Percentiles rank a stretch among this genome's conserved stretches.
Evolutionary conservation across 2,329 filamentous ascomycete species (phyloP).

Genomic region (Fusarium sp.): DNA sequence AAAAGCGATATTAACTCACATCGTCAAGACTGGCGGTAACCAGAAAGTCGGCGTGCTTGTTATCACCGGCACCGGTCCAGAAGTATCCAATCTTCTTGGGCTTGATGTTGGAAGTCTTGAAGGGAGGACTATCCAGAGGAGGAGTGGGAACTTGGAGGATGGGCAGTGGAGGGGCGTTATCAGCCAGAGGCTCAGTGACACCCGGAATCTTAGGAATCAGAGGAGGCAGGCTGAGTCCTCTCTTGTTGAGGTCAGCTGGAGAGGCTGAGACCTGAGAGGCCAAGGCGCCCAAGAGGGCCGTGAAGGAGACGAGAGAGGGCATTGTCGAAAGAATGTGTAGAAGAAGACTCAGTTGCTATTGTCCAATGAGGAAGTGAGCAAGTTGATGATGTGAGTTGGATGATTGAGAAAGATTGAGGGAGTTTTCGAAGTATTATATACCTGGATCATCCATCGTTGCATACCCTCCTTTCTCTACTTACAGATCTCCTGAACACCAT

Average conservation of each 20-base stretch:
- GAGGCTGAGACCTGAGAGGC: conserved; percentile 36
- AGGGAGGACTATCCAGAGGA: conserved; percentile 68
- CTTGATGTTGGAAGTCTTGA: conserved; percentile 68
- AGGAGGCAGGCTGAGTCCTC: conserved; percentile 63
- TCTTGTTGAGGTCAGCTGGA: conserved; percentile 33
- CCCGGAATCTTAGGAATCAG: conserved; percentile 72
- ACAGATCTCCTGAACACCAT: not conserved
- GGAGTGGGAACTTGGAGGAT: conserved; percentile 73
- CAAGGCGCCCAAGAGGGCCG: conserved; percentile 37
- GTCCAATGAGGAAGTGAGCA: conserved; percentile 29
- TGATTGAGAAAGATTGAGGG: conserved; percentile 44
- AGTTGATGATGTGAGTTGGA: conserved; percentile 37
- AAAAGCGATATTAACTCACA: conserved; percentile 51
- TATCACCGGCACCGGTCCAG: conserved; percentile 74
- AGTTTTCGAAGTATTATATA: conserved; percentile 43
- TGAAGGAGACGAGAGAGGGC: conserved; percentile 41
- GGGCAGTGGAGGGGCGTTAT: conserved; percentile 67
- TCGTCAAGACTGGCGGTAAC: conserved; percentile 73
- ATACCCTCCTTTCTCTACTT: not conserved
- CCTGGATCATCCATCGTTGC: not conserved
- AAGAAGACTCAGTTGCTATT: not conserved
- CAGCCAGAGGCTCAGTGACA: conserved; percentile 69
- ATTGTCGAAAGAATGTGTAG: conserved; percentile 16
- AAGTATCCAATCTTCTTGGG: conserved; percentile 78
- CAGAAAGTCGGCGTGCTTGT: conserved; percentile 72